Conservation (phyloP, 495 filamentous ascomycete species). For the Penicillium angulare region DNA sequence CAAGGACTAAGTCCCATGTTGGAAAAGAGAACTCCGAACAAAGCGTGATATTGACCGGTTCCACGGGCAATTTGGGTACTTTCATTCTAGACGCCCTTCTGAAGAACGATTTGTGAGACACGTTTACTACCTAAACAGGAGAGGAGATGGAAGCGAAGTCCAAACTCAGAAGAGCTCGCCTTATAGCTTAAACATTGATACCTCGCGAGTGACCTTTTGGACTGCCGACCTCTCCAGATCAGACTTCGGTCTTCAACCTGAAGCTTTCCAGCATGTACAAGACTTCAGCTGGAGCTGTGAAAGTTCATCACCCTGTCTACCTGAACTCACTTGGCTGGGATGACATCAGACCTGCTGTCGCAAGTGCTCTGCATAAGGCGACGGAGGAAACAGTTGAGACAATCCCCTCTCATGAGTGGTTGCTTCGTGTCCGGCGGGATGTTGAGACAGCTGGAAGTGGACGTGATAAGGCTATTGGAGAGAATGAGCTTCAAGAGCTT, state of each 20-base stretch:
- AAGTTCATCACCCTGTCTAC: too few relatives aligned
- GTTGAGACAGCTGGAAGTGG: too few relatives aligned
- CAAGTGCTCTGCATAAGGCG: too few relatives aligned
- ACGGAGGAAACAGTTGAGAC: too few relatives aligned
- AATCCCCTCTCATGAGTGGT: too few relatives aligned
- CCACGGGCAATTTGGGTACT: slow-evolving; percentile 10
- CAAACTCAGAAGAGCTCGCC: neutral
- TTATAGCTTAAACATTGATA: neutral
- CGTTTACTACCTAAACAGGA: slow-evolving; percentile 9
- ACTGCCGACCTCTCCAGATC: slow-evolving; percentile 2
- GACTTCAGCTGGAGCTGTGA: too few relatives aligned
- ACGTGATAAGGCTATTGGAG: too few relatives aligned
- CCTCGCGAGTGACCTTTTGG: slow-evolving; percentile 7
- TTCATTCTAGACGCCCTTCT: slow-evolving; percentile 10
- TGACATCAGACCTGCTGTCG: too few relatives aligned
- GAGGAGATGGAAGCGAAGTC: too few relatives aligned
- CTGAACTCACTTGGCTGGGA: too few relatives aligned
- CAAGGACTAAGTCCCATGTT: neutral
- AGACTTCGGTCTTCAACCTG: neutral
- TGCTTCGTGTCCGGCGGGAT: too few relatives aligned
- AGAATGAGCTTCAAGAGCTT: too few relatives aligned
- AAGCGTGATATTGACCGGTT: slow-evolving; percentile 12
- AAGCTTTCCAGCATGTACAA: neutral
- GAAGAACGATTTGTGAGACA: slow-evolving; percentile 4
- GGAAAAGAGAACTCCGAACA: neutral